Percentiles rank a stretch among this genome's conserved stretches.
Conservation (phyloP, 352 stramenopile species). For the Phytopythium litorale region DNA sequence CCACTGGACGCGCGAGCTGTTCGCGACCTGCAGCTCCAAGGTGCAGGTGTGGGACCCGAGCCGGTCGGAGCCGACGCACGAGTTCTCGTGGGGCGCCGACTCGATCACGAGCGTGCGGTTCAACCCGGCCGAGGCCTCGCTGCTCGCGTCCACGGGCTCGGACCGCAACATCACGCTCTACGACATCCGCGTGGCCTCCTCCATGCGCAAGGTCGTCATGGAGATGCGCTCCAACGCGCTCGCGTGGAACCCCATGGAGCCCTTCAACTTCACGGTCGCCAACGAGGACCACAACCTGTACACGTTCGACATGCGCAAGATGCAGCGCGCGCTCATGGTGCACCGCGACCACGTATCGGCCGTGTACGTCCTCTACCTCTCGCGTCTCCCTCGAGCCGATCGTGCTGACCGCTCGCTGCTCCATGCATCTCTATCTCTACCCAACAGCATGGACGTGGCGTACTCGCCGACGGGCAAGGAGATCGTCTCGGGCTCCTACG, state of each 20-base stretch:
- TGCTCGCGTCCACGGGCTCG: slow-evolving; percentile 94
- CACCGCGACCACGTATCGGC: slow-evolving; percentile 99
- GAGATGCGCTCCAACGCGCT: slow-evolving; percentile 97
- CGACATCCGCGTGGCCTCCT: slow-evolving; percentile 87
- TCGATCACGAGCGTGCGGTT: slow-evolving; percentile 94
- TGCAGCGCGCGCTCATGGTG: slow-evolving; percentile 91
- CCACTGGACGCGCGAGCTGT: slow-evolving; percentile 93
- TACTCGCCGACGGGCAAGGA: slow-evolving; percentile 98
- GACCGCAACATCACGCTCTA: slow-evolving; percentile 94
- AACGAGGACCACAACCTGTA: slow-evolving; percentile 99
- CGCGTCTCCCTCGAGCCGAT: background rate
- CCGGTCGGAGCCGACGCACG: slow-evolving; percentile 91
- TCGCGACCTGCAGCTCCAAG: slow-evolving; percentile 89
- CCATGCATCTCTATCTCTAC: background rate
- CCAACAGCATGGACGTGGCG: slow-evolving; percentile 90
- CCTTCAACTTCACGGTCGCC: slow-evolving; percentile 98
- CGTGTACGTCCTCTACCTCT: slow-evolving; percentile 63
- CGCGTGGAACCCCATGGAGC: slow-evolving; percentile 99
- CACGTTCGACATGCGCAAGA: slow-evolving; percentile 99
- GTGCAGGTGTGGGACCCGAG: slow-evolving; percentile 97
- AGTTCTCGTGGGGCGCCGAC: slow-evolving; percentile 93
- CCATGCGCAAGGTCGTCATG: slow-evolving; percentile 96
- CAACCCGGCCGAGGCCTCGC: slow-evolving; percentile 94
- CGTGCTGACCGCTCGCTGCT: background rate
- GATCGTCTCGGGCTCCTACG: slow-evolving; percentile 98